phyloP scores from a whole-genome alignment of 2,329 filamentous ascomycete genomes.

The Byssoonygena ceratinophila region DNA sequence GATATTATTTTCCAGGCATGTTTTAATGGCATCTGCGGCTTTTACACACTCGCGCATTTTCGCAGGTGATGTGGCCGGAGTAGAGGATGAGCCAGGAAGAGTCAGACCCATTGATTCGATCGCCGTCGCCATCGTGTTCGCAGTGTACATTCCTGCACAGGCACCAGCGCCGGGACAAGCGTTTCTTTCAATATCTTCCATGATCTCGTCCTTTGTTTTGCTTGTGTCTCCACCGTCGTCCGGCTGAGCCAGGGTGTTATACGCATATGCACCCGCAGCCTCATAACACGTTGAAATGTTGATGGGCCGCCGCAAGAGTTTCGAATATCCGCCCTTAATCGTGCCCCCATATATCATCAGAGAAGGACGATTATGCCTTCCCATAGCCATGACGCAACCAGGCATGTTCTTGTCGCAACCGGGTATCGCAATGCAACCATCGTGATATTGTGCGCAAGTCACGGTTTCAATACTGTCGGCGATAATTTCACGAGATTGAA shows the following conservation, averaged over 20 bases:
- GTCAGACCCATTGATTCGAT: slow-evolving; percentile 82
- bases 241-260: slow-evolving; percentile 61
- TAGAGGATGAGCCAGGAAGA: slow-evolving; percentile 73
- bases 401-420: slow-evolving; percentile 99
- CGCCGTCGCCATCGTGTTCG: slow-evolving; percentile 85
- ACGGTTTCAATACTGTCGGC: slow-evolving; percentile 91
- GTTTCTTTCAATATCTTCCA: slow-evolving; percentile 70
- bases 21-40: slow-evolving; percentile 64
- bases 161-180: slow-evolving; percentile 70
- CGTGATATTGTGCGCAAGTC: slow-evolving; percentile 82
- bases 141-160: slow-evolving; percentile 89
- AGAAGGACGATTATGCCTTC: slow-evolving; percentile 80
- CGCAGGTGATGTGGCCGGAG: slow-evolving; percentile 66
- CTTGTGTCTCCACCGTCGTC: slow-evolving; percentile 53
- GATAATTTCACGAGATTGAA: slow-evolving; percentile 84
- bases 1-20: slow-evolving; percentile 73
- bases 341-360: slow-evolving; percentile 94
- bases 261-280: slow-evolving; percentile 70
- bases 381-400: slow-evolving; percentile 80
- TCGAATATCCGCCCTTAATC: slow-evolving; percentile 75
- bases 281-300: slow-evolving; percentile 88
- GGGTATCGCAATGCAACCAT: slow-evolving; percentile 85
- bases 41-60: slow-evolving; percentile 81
- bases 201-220: slow-evolving; percentile 63
- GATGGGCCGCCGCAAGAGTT: slow-evolving; percentile 63